Conservation (phyloP, 768 basidiomycete genomes). For the Podaxis mareebaensis region DNA sequence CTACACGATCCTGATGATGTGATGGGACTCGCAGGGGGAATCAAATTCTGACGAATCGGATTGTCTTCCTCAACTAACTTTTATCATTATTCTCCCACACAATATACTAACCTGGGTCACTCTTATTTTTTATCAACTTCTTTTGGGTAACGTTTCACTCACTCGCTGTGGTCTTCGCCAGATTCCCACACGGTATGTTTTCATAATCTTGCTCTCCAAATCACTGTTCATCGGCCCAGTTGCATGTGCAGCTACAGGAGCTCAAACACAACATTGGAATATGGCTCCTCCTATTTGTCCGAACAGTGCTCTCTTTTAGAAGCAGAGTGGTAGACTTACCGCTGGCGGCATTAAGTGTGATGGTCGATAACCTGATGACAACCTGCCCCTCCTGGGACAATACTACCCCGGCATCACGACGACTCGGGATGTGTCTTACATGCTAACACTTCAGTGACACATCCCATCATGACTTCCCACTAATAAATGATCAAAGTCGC, state of each 20-base stretch:
- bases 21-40: constrained; percentile 71
- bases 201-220: background rate
- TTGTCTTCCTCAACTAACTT: background rate
- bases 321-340: too few relatives aligned
- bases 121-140: background rate
- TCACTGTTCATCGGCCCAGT: background rate
- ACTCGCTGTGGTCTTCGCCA: background rate
- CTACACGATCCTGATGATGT: constrained; percentile 56
- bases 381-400: background rate
- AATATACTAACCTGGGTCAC: background rate
- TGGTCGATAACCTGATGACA: background rate
- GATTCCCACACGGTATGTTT: background rate
- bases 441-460: background rate
- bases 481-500: background rate
- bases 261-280: too few relatives aligned
- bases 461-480: constrained; percentile 11
- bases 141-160: background rate
- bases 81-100: background rate
- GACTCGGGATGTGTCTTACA: background rate
- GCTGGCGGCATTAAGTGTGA: too few relatives aligned
- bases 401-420: background rate
- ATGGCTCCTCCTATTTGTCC: too few relatives aligned
- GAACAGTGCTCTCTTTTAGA: too few relatives aligned
- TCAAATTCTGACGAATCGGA: constrained; percentile 40
- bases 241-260: background rate